Evolutionary conservation across 2,329 filamentous ascomycete genomes (phyloP).

Genomic region (Ambrosiella beaveri): DNA sequence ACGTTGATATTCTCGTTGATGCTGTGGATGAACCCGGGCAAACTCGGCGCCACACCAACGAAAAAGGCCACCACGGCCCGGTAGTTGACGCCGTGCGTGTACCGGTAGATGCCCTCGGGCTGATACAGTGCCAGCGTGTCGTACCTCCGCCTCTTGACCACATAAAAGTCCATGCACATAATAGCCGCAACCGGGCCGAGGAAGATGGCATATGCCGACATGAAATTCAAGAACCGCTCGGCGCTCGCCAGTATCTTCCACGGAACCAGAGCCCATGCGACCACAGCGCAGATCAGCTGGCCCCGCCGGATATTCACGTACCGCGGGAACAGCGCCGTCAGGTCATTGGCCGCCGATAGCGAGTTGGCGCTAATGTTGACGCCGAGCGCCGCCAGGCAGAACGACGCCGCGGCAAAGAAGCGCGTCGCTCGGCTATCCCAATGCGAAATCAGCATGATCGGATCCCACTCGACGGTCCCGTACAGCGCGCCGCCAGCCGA

Average conservation of each 20-base stretch:
- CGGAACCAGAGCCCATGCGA: constrained; percentile 12
- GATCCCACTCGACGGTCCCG: constrained; percentile 27
- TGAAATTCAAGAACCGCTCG: constrained; percentile 16
- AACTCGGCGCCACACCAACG: constrained; percentile 22
- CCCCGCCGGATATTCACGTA: constrained; percentile 13
- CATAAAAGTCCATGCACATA: constrained; percentile 22
- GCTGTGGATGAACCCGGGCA: constrained; percentile 26
- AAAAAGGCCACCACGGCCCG: constrained; percentile 25
- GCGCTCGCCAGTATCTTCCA: constrained; percentile 18
- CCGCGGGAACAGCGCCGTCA: constrained; percentile 12
- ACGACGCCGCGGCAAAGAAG: constrained; percentile 30
- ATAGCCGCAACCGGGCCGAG: constrained; percentile 18
- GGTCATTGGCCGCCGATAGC: constrained; percentile 13
- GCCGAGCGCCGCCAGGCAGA: constrained; percentile 28
- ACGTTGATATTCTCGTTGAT: constrained; percentile 5
- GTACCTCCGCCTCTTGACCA: constrained; percentile 19
- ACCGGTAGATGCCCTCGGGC: constrained; percentile 26
- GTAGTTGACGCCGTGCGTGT: constrained; percentile 23
- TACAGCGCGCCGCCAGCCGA: constrained; percentile 24
- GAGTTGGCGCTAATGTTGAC: constrained; percentile 14
- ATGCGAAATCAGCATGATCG: constrained; percentile 25
- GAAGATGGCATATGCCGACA: constrained; percentile 18
- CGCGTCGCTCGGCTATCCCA: constrained; percentile 28
- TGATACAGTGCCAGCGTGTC: constrained; percentile 22
- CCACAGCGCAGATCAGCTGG: constrained; percentile 10